Percentiles rank a stretch among this genome's conserved stretches.
Evolutionary conservation across 2,329 filamentous ascomycete genomes (phyloP).

Genomic region (Aspergillus clavatus): DNA sequence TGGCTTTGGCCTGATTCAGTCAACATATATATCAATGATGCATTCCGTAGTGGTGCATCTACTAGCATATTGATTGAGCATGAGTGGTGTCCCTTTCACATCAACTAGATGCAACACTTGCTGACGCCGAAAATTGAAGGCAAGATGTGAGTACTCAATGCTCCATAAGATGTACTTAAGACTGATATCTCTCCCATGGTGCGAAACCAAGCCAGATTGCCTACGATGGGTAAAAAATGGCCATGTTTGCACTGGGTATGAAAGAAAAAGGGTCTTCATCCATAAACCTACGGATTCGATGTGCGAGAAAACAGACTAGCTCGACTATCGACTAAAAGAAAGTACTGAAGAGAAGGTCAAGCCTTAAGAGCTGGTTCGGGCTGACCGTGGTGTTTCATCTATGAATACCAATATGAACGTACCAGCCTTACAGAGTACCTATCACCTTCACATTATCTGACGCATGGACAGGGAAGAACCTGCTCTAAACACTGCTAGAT

Average conservation of each 20-base stretch:
- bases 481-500: slow-evolving; percentile 13
- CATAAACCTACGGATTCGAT: slow-evolving; percentile 7
- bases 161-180: slow-evolving; percentile 2
- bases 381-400: slow-evolving; percentile 8
- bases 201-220: slow-evolving; percentile 20
- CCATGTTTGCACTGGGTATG: slow-evolving; percentile 19
- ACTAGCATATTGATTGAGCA: neutral
- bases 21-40: too few relatives aligned
- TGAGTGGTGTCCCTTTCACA: neutral
- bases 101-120: slow-evolving; percentile 18
- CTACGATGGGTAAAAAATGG: slow-evolving; percentile 21
- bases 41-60: too few relatives aligned
- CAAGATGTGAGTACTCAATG: slow-evolving; percentile 1
- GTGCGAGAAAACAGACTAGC: neutral
- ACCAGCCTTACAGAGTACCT: slow-evolving; percentile 12
- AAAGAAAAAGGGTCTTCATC: slow-evolving; percentile 13
- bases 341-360: neutral
- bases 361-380: neutral
- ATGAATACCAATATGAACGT: slow-evolving; percentile 10
- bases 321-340: slow-evolving; percentile 6
- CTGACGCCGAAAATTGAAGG: slow-evolving; percentile 17
- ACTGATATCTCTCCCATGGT: slow-evolving; percentile 12
- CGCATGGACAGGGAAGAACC: slow-evolving; percentile 1
- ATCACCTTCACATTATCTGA: slow-evolving; percentile 3
- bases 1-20: too few relatives aligned